Evolutionary conservation across 768 basidiomycete genomes (phyloP), one percentile per base, ranked within the genome.

Genomic region (Amanita muscaria): DNA sequence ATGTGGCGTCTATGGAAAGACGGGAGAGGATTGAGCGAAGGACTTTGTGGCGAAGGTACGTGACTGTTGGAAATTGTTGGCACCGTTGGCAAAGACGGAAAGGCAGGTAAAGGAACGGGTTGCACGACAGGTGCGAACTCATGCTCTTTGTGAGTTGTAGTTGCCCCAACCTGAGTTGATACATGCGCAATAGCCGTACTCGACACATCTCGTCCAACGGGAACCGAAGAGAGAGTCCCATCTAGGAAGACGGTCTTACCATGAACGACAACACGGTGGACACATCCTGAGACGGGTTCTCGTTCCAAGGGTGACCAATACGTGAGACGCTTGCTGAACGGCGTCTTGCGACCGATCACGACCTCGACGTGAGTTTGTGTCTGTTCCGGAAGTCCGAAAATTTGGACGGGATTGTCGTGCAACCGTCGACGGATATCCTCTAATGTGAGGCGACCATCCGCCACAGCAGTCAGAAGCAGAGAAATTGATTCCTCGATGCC

Each of bases 1-100:
- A 98, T 90, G 60, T 97, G 90, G 30, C 89, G 80, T 45, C 88
- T 83, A 54, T 92, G 80, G 82, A 94, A 98, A 3, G 89, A 79
- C 0, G 89, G 88, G 53, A 91, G 86, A 42, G 79, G 77, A 14
- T 74, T 56, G 27, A 45, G 38, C 15, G 44, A 24, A 11, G 27
- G 24, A 54, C 76, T 53, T 47, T 73, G 74, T 5, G 72, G 62
- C 52, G 77, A 68, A 15, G 70, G 50, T 42, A 65, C 67, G 1
- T 68, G 51, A 21, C 59, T 58, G 15, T 57, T 43, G 2, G n/a
- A n/a, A n/a, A 68, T 44, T 69, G 60, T 29, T 6, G 12, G 27
- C 27, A 29, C 27, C 7, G 27, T 12, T 6, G 27, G 27, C 7
- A 29, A 12, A 12, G 27, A 12, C 27, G 27, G 4, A 4, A 25